Evolutionary conservation across 345 rosid genomes (phyloP).

Genomic region (Melaleuca quinquenervia): DNA sequence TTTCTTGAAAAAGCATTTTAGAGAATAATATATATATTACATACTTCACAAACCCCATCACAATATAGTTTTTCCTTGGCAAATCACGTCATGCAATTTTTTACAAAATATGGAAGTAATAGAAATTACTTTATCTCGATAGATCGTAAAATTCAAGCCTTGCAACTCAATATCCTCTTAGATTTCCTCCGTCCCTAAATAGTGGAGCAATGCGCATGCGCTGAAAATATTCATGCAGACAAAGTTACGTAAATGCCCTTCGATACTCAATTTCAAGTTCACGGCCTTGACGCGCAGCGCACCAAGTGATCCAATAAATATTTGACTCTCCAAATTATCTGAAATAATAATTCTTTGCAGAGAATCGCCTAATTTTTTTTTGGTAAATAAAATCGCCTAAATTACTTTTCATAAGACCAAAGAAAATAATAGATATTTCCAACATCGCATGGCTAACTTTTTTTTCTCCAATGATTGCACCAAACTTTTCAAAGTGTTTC

Average conservation of each 20-base stretch:
- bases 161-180: background rate
- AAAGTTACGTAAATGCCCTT: background rate
- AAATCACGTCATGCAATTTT: background rate
- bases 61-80: background rate
- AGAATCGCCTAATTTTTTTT: no score
- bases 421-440: no score
- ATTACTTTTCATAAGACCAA: no score
- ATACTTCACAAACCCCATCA: background rate
- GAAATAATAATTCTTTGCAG: background rate
- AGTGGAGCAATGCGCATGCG: background rate
- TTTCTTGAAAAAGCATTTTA: background rate
- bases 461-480: background rate
- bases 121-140: background rate
- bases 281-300: background rate
- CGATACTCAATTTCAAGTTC: background rate
- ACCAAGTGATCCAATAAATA: background rate
- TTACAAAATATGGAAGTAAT: background rate
- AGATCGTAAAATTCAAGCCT: background rate
- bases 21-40: background rate
- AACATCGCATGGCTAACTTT: no score
- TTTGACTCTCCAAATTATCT: rapidly evolving
- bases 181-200: background rate
- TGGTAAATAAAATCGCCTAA: no score
- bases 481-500: background rate
- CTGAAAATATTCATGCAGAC: background rate